phyloP scores from a whole-genome alignment of 2,329 filamentous ascomycete genomes.

The Curvularia hawaiiensis region DNA sequence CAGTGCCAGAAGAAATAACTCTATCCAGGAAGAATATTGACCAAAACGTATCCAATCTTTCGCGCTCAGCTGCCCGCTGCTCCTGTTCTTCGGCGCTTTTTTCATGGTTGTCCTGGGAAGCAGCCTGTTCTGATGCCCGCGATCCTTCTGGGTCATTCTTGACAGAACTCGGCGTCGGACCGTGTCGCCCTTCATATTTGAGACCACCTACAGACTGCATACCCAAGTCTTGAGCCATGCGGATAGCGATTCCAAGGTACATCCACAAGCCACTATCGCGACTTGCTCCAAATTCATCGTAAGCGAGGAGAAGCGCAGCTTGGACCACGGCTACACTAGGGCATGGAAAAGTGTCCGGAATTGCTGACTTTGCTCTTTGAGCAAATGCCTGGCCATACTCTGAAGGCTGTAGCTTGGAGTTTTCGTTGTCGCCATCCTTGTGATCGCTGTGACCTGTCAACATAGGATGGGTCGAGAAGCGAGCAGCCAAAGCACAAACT shows the following conservation, averaged over 20 bases:
- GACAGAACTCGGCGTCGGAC: slow-evolving; percentile 62
- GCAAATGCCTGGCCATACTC: slow-evolving; percentile 80
- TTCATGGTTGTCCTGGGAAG: slow-evolving; percentile 53
- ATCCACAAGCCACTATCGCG: slow-evolving; percentile 93
- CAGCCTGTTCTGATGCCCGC: slow-evolving; percentile 52
- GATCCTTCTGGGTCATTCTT: slow-evolving; percentile 44
- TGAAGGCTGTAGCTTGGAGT: slow-evolving; percentile 51
- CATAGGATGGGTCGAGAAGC: slow-evolving; percentile 71
- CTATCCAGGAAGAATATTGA: slow-evolving; percentile 86
- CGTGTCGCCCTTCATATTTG: slow-evolving; percentile 59
- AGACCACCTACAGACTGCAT: slow-evolving; percentile 82
- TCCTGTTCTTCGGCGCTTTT: slow-evolving; percentile 52
- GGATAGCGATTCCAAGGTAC: slow-evolving; percentile 86
- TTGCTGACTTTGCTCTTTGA: slow-evolving; percentile 79
- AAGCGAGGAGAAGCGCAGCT: slow-evolving; percentile 81
- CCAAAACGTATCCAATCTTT: slow-evolving; percentile 88
- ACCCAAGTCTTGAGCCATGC: slow-evolving; percentile 80
- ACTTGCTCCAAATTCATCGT: slow-evolving; percentile 86
- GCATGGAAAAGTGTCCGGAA: slow-evolving; percentile 81
- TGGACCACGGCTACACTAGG: slow-evolving; percentile 85
- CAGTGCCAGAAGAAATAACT: slow-evolving; percentile 86
- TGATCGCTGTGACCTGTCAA: slow-evolving; percentile 57
- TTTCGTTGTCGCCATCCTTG: slow-evolving; percentile 35
- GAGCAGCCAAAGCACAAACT: slow-evolving; percentile 79
- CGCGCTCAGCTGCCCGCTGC: slow-evolving; percentile 73